Percentiles rank a stretch among this genome's conserved stretches.
These are phyloP conservation scores for Saccharomyces paradoxus DNA, from an alignment of 805 yeast species.

Conservation along the genomic window DNA sequence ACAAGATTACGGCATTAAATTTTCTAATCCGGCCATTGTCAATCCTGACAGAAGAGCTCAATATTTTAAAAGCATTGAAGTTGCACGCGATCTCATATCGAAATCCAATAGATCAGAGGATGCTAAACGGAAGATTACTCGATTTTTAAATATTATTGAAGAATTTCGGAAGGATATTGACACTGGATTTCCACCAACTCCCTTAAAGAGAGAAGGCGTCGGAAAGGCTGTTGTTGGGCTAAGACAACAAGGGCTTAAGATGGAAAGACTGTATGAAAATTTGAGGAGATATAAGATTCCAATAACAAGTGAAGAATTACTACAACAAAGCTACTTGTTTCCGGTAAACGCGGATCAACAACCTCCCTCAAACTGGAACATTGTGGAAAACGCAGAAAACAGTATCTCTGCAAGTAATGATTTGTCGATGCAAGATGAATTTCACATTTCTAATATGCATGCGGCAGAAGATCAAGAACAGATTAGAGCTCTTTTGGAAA, in stretches of 20 bases:
- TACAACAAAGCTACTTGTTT: background rate
- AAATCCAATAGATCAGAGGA: conserved; percentile 15
- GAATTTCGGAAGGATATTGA: conserved; percentile 20
- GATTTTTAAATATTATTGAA: conserved; percentile 14
- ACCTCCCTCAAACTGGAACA: background rate
- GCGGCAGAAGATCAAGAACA: conserved; percentile 33
- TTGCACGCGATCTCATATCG: conserved; percentile 21
- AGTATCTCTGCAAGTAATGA: background rate
- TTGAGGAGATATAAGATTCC: conserved; percentile 17
- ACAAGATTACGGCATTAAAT: conserved; percentile 24
- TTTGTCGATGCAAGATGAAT: background rate
- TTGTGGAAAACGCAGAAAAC: background rate
- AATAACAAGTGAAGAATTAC: conserved; percentile 8
- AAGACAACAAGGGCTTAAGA: conserved; percentile 24
- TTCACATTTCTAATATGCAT: conserved; percentile 26
- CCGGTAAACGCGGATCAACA: background rate
- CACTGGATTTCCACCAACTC: conserved; percentile 21
- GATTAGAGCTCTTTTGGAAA: conserved; percentile 30
- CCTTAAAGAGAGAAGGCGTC: conserved; percentile 8
- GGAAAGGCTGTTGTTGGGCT: conserved; percentile 19
- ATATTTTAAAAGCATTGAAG: conserved; percentile 22
- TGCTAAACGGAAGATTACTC: conserved; percentile 14
- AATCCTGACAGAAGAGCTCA: conserved; percentile 18
- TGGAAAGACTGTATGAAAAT: conserved; percentile 24
- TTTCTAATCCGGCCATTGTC: conserved; percentile 8